Evolutionary conservation across 2,329 filamentous ascomycete species (phyloP).

Genomic region (Penicillium sp.): DNA sequence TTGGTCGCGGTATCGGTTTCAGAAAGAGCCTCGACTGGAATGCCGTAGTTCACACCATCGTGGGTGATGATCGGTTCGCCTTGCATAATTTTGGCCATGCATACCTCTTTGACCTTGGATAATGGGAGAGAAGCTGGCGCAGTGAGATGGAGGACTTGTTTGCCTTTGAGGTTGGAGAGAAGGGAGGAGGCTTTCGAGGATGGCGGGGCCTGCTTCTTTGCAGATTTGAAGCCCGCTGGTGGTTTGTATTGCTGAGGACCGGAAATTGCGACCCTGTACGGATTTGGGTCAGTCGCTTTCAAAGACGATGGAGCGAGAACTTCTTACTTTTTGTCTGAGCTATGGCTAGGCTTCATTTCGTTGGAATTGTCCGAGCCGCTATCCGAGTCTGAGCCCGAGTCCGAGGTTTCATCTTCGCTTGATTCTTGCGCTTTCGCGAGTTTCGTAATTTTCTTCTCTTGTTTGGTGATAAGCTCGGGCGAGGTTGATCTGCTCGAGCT

Average conservation of each 20-base stretch:
- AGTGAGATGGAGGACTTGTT: constrained; percentile 51
- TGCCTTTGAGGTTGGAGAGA: constrained; percentile 43
- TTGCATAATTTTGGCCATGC: constrained; percentile 41
- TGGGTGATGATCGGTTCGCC: constrained; percentile 45
- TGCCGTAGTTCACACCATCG: constrained; percentile 44
- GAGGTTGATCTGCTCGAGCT: constrained; percentile 30
- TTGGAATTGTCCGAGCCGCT: constrained; percentile 20
- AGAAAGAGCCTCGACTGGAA: constrained; percentile 35
- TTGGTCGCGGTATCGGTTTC: constrained; percentile 32
- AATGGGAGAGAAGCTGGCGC: constrained; percentile 47
- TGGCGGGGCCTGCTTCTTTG: constrained; percentile 33
- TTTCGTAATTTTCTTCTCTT: constrained; percentile 23
- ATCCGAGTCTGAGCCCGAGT: constrained; percentile 19
- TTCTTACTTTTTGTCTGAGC: constrained; percentile 21
- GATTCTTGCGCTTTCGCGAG: constrained; percentile 22
- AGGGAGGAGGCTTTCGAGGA: constrained; percentile 35
- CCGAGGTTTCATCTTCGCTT: constrained; percentile 19
- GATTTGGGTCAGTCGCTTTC: constrained; percentile 1
- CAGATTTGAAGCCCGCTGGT: constrained; percentile 44
- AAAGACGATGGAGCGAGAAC: too few relatives aligned
- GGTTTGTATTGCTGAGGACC: constrained; percentile 42
- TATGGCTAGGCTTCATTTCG: constrained; percentile 20
- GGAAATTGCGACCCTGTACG: constrained; percentile 22
- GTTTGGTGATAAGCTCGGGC: constrained; percentile 24
- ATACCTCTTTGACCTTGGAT: constrained; percentile 46